Evolutionary conservation across 2,329 filamentous ascomycete species (phyloP).

Genomic region (Lasiodiplodia gonubiensis): DNA sequence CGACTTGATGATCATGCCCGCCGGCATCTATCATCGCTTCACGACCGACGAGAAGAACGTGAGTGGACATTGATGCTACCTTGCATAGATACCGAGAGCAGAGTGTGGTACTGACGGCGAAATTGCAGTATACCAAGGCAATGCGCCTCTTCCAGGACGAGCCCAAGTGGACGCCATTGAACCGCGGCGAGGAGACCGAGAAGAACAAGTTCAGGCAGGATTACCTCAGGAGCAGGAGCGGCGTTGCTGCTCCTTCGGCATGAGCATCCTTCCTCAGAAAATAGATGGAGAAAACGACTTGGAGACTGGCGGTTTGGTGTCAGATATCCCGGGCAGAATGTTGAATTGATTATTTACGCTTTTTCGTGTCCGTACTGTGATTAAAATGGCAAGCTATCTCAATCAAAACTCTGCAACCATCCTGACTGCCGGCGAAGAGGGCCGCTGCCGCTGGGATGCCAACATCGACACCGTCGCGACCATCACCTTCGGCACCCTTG

Average conservation of each 20-base stretch:
- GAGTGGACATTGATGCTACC: conserved; percentile 48
- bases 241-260: not conserved
- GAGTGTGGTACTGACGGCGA: not conserved
- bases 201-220: conserved; percentile 76
- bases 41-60: conserved; percentile 93
- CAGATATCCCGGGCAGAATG: not conserved
- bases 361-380: no score
- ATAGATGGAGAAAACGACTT: not conserved
- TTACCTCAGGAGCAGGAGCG: conserved; percentile 63
- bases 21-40: conserved; percentile 97
- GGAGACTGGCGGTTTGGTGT: not conserved
- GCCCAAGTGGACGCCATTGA: conserved; percentile 96
- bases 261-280: not conserved
- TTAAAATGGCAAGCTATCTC: no score
- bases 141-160: conserved; percentile 98
- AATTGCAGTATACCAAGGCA: conserved; percentile 81
- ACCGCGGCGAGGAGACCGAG: conserved; percentile 79
- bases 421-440: not conserved
- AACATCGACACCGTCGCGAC: not conserved
- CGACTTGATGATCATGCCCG: conserved; percentile 90
- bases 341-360: not conserved
- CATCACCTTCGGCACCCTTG: not conserved
- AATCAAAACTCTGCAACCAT: no score
- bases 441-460: not conserved
- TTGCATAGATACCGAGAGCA: not conserved